phyloP scores from a whole-genome alignment of 2,329 filamentous ascomycete species.

The Pseudogymnoascus sp. region DNA sequence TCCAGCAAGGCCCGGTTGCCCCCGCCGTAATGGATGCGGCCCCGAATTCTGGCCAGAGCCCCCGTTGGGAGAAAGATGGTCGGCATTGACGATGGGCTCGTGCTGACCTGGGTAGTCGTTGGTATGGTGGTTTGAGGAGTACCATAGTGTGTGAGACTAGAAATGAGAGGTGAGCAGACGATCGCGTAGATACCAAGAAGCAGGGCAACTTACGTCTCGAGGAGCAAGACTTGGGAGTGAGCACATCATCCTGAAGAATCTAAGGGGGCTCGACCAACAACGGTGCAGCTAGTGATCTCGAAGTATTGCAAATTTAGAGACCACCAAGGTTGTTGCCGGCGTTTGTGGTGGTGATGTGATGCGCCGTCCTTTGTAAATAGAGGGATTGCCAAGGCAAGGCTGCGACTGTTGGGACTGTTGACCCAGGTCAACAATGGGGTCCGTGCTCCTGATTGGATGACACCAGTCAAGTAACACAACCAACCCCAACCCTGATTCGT shows the following conservation, averaged over 20 bases:
- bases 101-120: constrained; percentile 27
- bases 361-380: background rate
- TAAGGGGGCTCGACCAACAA: background rate
- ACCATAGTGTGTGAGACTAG: constrained; percentile 67
- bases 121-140: constrained; percentile 52
- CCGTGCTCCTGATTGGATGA: background rate
- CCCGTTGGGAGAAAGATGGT: constrained; percentile 20
- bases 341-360: background rate
- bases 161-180: constrained; percentile 4
- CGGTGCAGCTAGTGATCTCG: background rate
- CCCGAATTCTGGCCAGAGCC: constrained; percentile 17
- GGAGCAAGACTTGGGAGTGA: constrained; percentile 60
- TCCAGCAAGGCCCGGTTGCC: constrained; percentile 40
- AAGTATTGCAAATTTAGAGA: background rate
- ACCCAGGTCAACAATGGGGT: background rate
- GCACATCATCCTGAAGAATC: constrained; percentile 42
- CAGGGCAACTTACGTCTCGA: constrained; percentile 38
- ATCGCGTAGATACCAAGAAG: background rate
- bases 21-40: constrained; percentile 27
- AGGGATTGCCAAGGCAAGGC: background rate
- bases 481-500: background rate
- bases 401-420: background rate
- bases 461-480: background rate
- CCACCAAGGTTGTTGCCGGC: background rate
- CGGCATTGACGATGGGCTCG: constrained; percentile 24